Evolutionary conservation across 345 rosid genomes (phyloP), one percentile per base, ranked within the genome.

Genomic region (Bruguiera gymnorhiza): DNA sequence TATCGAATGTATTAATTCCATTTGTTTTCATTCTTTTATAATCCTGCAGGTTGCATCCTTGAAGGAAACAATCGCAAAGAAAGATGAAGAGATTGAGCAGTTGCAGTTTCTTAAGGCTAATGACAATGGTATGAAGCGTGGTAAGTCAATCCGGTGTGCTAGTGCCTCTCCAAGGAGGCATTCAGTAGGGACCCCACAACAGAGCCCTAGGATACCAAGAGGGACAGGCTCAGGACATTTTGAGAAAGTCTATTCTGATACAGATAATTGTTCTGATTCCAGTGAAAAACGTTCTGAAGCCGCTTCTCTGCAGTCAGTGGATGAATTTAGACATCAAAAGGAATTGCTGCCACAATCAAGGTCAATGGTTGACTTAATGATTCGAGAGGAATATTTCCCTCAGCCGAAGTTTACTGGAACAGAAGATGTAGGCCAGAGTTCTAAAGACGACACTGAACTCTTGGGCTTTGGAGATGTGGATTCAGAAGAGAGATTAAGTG

Each of bases 401-500:
- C 68, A 46, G 31, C 20, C 43, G 34, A 89, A 79, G 53, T 66
- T 68, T 73, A 75, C 68, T 54, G 83, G 62, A 32, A 68, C 70
- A 59, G 81, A 27, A 59, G 81, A 34, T 51, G 74, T 64, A 23
- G 80, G 73, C 55, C 84, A 68, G 71, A 80, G 75, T 53, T 61
- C 73, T 39, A 82, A 68, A 32, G 98, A 91, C 8, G 92, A 91
- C 51, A 58, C 85, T 76, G 91, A 87, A 62, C 94, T 89, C 71
- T 66, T 94, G 71, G 90, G 89, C 62, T 86, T 94, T 64, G 89
- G 77, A 48, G 88, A 84, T 76, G 97, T 74, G 50, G 87, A 87
- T 81, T 81, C 88, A 21, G 97, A 87, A 26, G 99, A 88, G 70
- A 87, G 97, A 78, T 75, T 95, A 77, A 88, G 97, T 84, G 98